Evolutionary conservation across 208 protist genomes (phyloP), one percentile per base, ranked within the genome.

Genomic region (Leishmania amazonensis): DNA sequence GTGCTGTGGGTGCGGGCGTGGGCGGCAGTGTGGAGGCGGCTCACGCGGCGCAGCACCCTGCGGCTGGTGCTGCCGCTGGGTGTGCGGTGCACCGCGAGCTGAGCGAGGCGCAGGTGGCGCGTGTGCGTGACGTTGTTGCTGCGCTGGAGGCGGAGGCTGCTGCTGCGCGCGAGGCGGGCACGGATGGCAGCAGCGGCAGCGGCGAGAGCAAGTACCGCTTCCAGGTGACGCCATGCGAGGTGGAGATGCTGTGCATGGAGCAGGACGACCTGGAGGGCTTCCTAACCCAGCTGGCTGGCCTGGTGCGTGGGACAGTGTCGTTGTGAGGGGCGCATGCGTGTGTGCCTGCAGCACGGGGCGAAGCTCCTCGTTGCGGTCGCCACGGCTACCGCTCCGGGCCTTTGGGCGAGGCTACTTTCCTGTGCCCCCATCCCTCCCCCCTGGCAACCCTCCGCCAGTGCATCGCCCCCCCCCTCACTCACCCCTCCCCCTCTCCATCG

Each of bases 181-280:
- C 70, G 70, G 45, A 49, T 54, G 47, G 45, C 38, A 9, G 28
- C 65, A 51, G 73, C 47, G 64, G 65, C 49, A 40, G 47, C 40
- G 45, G 83, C 47, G 38, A 79, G 19, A 53, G 28, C 53, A 42
- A 53, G 54, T 87, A 87, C 83, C 83, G 81, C 24, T 88, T 97
- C 57, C 73, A 85, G 38, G 91, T 97, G 75, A 80, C 91, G 7
- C 91, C 92, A 49, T 90, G 91, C 47, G 92, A 96, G 80, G 84
- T 96, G 42, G 92, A 97, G 80, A 76, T 91, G 74, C 80, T 97
- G 83, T 97, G 94, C 80, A 87, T 91, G 51, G 80, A 91, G 68
- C 87, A 81, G 45, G 87, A 87, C 60, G 90, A 85, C 57, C 83
- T 97, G 35, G 91, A 92, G 17, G 89, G 92, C 42, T 94, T 97